A percentile compares a stretch with the other conserved stretches of the same genome.
phyloP scores from a whole-genome alignment of 2,329 filamentous ascomycete species.

The Orbilia blumenaviensis region DNA sequence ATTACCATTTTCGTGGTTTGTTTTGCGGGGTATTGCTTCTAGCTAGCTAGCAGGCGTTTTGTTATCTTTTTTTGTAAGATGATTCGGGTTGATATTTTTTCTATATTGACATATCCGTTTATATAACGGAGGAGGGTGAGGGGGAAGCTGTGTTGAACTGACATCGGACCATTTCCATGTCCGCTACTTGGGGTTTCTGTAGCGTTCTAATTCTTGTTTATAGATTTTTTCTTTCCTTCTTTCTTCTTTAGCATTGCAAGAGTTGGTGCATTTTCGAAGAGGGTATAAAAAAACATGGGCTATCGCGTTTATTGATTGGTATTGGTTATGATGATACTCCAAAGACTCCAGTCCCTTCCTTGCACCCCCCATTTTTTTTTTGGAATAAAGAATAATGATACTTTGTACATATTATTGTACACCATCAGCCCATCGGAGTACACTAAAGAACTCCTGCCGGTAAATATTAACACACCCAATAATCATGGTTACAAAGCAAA shows the following conservation, averaged over 20 bases:
- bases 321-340: not conserved
- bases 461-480: no score
- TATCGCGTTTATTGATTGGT: not conserved
- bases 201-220: not conserved
- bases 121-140: no score
- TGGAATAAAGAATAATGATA: not conserved
- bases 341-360: not conserved
- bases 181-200: not conserved
- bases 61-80: not conserved
- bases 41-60: conserved; percentile 7
- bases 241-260: not conserved
- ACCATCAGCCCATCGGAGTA: no score
- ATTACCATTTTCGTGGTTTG: not conserved
- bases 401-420: not conserved
- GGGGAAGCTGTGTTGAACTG: no score
- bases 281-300: not conserved
- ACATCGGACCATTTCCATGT: no score
- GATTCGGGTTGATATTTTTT: not conserved
- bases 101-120: no score
- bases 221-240: not conserved
- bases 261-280: not conserved
- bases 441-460: no score
- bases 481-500: no score
- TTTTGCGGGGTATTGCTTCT: not conserved
- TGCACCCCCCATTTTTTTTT: not conserved